These are phyloP conservation scores for Wickerhamomyces ciferrii DNA, from an alignment of 805 yeast genomes.

Conservation along the genomic window DNA sequence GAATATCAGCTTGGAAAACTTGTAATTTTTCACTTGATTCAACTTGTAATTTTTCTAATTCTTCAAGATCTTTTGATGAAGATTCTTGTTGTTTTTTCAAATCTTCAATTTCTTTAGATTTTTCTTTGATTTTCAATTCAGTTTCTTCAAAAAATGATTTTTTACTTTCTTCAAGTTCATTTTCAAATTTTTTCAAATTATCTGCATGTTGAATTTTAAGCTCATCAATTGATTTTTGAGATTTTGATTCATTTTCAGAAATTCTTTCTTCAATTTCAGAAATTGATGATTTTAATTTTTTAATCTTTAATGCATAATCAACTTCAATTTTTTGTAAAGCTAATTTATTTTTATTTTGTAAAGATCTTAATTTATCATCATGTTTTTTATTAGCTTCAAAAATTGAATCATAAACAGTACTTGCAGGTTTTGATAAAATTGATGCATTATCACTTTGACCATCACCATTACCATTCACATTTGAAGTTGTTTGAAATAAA, in stretches of 20 bases:
- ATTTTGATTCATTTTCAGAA: conserved; percentile 6
- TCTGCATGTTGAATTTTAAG: conserved; percentile 12
- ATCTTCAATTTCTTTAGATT: conserved; percentile 16
- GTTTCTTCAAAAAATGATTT: conserved; percentile 16
- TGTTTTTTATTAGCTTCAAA: conserved; percentile 13
- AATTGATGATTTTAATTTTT: conserved; percentile 17
- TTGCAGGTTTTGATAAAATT: conserved; percentile 3
- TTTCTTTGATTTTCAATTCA: conserved; percentile 13
- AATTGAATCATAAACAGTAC: conserved; percentile 17
- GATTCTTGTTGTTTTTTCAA: conserved; percentile 14
- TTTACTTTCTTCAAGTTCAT: conserved; percentile 19
- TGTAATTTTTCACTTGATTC: conserved; percentile 18
- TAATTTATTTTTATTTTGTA: conserved; percentile 13
- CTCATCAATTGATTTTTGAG: conserved; percentile 10
- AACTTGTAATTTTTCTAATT: conserved; percentile 17
- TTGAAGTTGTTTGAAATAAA: conserved; percentile 3
- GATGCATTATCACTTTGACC: not conserved
- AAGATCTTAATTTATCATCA: conserved; percentile 6
- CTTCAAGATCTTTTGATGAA: conserved; percentile 16
- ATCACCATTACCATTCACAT: too few relatives aligned
- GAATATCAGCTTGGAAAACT: conserved; percentile 12
- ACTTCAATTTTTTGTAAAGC: conserved; percentile 14
- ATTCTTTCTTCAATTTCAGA: conserved; percentile 15
- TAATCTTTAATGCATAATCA: conserved; percentile 16
- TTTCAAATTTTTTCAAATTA: conserved; percentile 13